Evolutionary conservation across 805 yeast genomes (phyloP), one percentile per base, ranked within the genome.

Genomic region (Nakazawaea ambrosiae): DNA sequence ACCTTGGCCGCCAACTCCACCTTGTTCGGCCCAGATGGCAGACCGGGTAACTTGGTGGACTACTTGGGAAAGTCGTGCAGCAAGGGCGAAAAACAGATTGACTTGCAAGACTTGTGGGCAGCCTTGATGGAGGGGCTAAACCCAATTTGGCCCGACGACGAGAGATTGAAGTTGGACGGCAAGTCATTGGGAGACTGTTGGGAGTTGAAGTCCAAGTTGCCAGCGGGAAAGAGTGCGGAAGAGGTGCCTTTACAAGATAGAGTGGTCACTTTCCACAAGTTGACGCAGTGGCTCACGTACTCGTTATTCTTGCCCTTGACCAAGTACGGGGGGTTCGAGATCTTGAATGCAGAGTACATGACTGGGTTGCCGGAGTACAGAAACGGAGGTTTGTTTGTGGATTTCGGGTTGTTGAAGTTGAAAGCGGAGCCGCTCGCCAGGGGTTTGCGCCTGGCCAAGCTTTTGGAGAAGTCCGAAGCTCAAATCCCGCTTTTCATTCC

Each of bases 201-300:
- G 84, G 55, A 56, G 29, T 58, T 69, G 20, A 49, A 64, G 26
- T 61, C 63, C 18, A 61, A 61, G 18, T 37, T 44, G 15, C 29
- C 37, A 4, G 36, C 43, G 8, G 43, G 54, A 2, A 28, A 30
- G 20, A 31, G 49, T 5, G 37, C 45, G n/a, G 49, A 36, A 10
- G 37, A 39, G 3, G 42, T 52, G 9, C 59, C 56, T n/a, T 69
- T 63, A 27, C 44, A 60, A 45, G 55, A 60, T 14, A 57, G 58
- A 31, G 67, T 77, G 33, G 74, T 74, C 14, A 77, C 83, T 2
- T 78, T 78, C 54, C 84, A 78, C 47, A 78, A 78, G 42, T 60
- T 78, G 27, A 75, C 81, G 0, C 85, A 78, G 53, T 78, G 84
- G 84, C 58, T 78, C 8, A 70, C 81, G 16, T 78, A 78, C 49